Evolutionary conservation across 768 basidiomycete species (phyloP).

Genomic region (Panellus pusillus): DNA sequence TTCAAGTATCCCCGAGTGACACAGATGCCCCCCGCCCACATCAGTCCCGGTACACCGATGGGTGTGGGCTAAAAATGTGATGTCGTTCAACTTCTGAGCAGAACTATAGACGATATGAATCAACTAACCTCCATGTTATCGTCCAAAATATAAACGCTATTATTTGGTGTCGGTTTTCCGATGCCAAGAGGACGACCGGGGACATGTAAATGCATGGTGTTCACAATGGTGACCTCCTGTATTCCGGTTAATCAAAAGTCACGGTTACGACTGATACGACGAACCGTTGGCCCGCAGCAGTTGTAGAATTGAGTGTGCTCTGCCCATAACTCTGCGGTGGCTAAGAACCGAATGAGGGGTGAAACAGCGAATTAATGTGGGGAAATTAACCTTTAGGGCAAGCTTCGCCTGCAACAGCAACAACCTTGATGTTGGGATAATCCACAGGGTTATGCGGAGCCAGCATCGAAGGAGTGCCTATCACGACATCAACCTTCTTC

Average conservation of each 20-base stretch:
- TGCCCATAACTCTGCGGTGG: conserved; percentile 47
- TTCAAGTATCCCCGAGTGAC: conserved; percentile 57
- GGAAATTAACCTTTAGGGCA: conserved; percentile 45
- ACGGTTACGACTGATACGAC: conserved; percentile 15
- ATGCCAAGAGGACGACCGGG: conserved; percentile 44
- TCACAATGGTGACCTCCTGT: conserved; percentile 53
- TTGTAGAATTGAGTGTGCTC: conserved; percentile 46
- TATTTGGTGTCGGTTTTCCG: conserved; percentile 56
- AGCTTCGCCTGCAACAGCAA: conserved; percentile 59
- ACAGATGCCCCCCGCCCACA: conserved; percentile 68
- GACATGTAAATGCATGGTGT: conserved; percentile 52
- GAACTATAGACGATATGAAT: background rate
- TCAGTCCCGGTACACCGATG: conserved; percentile 39
- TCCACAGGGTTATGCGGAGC: conserved; percentile 47
- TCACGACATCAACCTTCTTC: conserved; percentile 51
- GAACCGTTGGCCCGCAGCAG: conserved; percentile 59
- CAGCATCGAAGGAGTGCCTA: conserved; percentile 55
- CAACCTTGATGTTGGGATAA: conserved; percentile 54
- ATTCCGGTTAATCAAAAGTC: background rate
- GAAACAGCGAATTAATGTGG: background rate
- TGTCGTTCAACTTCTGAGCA: conserved; percentile 37
- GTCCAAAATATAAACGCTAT: conserved; percentile 38
- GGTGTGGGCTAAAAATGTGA: conserved; percentile 25
- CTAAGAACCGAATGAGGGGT: conserved; percentile 17
- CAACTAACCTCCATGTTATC: conserved; percentile 15